These are phyloP conservation scores for Penicillium mononematosum DNA, from an alignment of 495 filamentous ascomycete species.

Conservation along the genomic window DNA sequence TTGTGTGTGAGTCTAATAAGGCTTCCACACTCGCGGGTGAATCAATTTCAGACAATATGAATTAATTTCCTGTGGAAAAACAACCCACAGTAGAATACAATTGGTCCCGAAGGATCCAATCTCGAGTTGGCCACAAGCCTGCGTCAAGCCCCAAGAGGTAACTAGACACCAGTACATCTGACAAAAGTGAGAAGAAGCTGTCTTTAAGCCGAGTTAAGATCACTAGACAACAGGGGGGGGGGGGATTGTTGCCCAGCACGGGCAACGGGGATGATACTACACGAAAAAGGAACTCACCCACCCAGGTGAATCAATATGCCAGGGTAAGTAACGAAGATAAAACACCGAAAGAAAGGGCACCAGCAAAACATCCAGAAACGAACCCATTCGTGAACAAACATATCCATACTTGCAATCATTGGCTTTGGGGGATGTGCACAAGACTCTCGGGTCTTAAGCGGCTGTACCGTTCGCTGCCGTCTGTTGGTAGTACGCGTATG, in stretches of 20 bases:
- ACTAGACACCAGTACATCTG: background rate
- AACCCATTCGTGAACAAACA: constrained; percentile 17
- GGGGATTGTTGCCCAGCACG: constrained; percentile 15
- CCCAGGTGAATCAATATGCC: constrained; percentile 22
- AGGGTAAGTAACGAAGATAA: constrained; percentile 12
- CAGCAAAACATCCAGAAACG: constrained; percentile 9
- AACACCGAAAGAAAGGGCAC: constrained; percentile 7
- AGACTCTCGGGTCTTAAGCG: constrained; percentile 1
- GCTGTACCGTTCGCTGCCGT: constrained; percentile 34
- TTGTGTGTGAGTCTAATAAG: background rate
- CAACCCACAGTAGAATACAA: constrained; percentile 23
- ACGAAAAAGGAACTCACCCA: constrained; percentile 25
- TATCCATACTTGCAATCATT: constrained; percentile 8
- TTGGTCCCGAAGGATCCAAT: constrained; percentile 13
- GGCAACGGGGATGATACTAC: constrained; percentile 36
- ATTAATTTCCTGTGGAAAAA: constrained; percentile 15
- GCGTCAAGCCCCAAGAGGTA: background rate
- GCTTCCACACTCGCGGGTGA: background rate
- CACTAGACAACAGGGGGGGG: constrained; percentile 32
- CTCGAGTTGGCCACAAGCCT: constrained; percentile 8
- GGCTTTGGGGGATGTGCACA: constrained; percentile 12
- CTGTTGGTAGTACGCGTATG: constrained; percentile 45
- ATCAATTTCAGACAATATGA: background rate
- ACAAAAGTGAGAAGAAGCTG: background rate
- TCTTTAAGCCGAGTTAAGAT: constrained; percentile 18